Base-by-base conservation (phyloP, 345 rosid species). In the Syzygium aqueum region DNA sequence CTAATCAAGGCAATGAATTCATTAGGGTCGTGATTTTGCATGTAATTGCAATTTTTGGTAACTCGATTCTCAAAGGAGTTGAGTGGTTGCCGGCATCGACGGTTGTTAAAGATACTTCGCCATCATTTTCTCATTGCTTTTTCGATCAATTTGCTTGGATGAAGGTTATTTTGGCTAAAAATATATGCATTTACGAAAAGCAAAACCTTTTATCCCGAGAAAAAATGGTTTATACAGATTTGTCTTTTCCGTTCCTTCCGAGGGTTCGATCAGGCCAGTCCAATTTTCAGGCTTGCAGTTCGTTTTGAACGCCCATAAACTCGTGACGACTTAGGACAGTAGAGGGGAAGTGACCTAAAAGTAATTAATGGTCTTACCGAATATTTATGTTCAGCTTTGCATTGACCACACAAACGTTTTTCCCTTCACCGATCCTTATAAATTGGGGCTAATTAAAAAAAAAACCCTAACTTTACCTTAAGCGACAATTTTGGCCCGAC, bases 231-330 rank as follows among this genome's bases (percentile, higher is more conserved):
- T 23, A 3, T 0, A 15, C 7, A 65, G 43, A 65, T 65, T 28
- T 0, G 1, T 13, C 13, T 3, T n/a, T 14, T 61, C 21, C 19
- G 37, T 61, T 27, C n/a, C 17, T 61, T n/a, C 0, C 0, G 8
- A 61, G 9, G 0, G 33, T n/a, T 61, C 33, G 7, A 61, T n/a
- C 0, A 28, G 22, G 77, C 40, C 9, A 11, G 19, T 65, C 77
- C 2, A 40, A 65, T 0, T 16, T 0, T 15, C 40, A 16, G 11
- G 77, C 43, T 28, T 5, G 0, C 40, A 2, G 21, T 8, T 30
- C 40, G 0, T 65, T 16, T n/a, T 19, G 21, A 6, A 16, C 16
- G n/a, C 73, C 33, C 1, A 4, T 13, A 14, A n/a, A 3, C 22
- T 65, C 11, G 5, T 7, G 77, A 65, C 43, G 2, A 30, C 43